Conservation (phyloP, 2,329 filamentous ascomycete genomes). For the Pyrenophora graminea region DNA sequence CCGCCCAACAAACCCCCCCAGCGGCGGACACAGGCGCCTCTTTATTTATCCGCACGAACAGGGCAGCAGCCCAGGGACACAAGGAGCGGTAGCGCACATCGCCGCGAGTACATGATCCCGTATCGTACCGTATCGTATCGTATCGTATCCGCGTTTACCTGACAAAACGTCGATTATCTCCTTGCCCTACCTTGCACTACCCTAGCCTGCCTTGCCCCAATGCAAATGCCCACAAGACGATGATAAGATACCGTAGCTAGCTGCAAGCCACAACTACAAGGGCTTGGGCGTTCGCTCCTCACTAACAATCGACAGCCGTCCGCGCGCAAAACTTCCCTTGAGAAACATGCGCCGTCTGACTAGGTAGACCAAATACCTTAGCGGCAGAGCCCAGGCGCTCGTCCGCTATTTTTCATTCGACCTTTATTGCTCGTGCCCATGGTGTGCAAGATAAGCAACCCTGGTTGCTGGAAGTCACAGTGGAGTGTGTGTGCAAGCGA, state of each 20-base stretch:
- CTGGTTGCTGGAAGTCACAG: neutral
- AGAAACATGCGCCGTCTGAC: too few species aligned
- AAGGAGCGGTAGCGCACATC: neutral
- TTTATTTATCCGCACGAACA: slow-evolving; percentile 4
- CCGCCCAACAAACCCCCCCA: too few species aligned
- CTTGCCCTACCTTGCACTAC: neutral
- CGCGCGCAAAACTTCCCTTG: neutral
- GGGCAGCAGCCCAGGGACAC: too few species aligned
- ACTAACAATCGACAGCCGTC: too few species aligned
- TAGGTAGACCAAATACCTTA: neutral
- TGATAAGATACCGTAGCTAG: too few species aligned
- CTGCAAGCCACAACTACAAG: too few species aligned
- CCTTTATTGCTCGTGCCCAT: neutral
- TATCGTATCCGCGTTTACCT: too few species aligned
- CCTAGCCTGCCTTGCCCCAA: too few species aligned
- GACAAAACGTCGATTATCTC: neutral
- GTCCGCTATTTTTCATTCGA: slow-evolving; percentile 6
- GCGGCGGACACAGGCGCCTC: slow-evolving; percentile 1
- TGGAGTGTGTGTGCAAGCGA: too few species aligned
- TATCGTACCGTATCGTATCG: too few species aligned
- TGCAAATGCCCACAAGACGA: too few species aligned
- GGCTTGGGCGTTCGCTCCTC: too few species aligned
- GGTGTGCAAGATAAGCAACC: slow-evolving; percentile 11
- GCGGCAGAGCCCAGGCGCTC: neutral
- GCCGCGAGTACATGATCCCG: slow-evolving; percentile 1